These are phyloP conservation scores for Lachnellula suecica DNA, from an alignment of 2,329 filamentous ascomycete genomes.

Conservation along the genomic window DNA sequence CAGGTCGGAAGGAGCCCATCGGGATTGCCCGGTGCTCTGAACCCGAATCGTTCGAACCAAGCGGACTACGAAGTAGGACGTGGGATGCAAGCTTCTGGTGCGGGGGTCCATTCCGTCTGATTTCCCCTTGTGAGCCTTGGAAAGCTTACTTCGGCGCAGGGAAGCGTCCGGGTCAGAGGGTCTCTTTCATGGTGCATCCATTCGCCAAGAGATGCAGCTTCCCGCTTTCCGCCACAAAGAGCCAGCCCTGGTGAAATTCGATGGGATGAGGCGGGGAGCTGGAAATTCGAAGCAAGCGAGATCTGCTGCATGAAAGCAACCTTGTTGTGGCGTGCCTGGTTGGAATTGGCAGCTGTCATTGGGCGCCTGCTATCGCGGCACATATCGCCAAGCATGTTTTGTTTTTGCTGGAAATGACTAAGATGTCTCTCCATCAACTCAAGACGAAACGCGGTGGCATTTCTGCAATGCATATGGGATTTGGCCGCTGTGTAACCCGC, in stretches of 20 bases:
- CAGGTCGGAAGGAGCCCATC: not conserved
- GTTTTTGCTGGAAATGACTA: no score
- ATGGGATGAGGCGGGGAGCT: not conserved
- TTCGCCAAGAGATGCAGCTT: not conserved
- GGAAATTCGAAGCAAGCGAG: not conserved
- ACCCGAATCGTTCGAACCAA: not conserved
- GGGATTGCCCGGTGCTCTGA: not conserved
- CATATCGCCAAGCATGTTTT: no score
- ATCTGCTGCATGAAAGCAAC: slow-evolving; percentile 1
- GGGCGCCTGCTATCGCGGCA: not conserved
- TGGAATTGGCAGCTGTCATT: not conserved
- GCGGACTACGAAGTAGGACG: not conserved
- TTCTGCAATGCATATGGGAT: not conserved
- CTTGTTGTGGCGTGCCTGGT: not conserved
- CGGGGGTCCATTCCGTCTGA: not conserved
- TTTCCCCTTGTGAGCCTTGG: no score
- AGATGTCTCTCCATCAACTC: not conserved
- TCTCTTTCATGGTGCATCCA: no score
- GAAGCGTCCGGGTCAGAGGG: not conserved
- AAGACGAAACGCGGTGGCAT: not conserved
- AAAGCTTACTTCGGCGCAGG: not conserved
- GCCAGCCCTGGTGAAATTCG: not conserved
- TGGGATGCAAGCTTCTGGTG: not conserved
- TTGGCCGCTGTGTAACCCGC: not conserved
- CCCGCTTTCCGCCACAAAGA: not conserved